A percentile compares a stretch with the other conserved stretches of the same genome.
Conservation (phyloP, 768 basidiomycete genomes). For the Tulasnella sp. region DNA sequence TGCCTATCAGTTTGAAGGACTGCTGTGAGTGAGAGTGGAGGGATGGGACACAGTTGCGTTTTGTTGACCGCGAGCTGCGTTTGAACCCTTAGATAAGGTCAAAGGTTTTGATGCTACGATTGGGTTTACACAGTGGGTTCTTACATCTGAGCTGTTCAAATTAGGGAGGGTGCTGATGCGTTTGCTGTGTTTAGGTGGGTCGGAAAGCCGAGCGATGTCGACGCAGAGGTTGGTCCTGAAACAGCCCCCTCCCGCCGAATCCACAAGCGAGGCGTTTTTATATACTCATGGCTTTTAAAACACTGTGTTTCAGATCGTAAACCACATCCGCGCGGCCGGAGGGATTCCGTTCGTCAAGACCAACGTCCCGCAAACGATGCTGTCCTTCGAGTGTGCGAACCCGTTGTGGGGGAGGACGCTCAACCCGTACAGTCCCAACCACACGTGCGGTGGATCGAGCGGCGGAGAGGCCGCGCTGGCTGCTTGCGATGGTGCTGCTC, state of each 20-base stretch:
- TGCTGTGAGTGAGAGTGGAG: conserved; percentile 36
- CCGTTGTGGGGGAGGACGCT: conserved; percentile 62
- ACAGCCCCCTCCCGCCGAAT: background rate
- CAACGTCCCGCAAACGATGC: conserved; percentile 36
- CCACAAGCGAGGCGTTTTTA: background rate
- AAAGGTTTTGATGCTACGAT: conserved; percentile 51
- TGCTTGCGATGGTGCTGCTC: conserved; percentile 60
- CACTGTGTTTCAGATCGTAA: conserved; percentile 21
- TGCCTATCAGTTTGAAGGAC: conserved; percentile 74
- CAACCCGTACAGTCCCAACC: conserved; percentile 50
- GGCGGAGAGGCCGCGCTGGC: conserved; percentile 78
- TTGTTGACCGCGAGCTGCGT: too few relatives aligned
- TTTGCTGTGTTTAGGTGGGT: conserved; percentile 30
- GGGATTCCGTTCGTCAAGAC: conserved; percentile 31
- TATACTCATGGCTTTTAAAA: conserved; percentile 1
- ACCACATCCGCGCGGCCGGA: conserved; percentile 21
- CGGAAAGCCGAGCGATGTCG: conserved; percentile 43
- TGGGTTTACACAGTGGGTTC: conserved; percentile 50
- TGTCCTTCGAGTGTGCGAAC: conserved; percentile 73
- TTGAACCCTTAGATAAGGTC: conserved; percentile 50
- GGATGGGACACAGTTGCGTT: background rate
- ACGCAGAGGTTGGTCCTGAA: conserved; percentile 46
- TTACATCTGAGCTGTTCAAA: too few relatives aligned
- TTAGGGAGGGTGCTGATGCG: background rate
- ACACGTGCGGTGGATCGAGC: conserved; percentile 60